Conservation (phyloP, 805 yeast genomes). For the Saturnispora galanensis region DNA sequence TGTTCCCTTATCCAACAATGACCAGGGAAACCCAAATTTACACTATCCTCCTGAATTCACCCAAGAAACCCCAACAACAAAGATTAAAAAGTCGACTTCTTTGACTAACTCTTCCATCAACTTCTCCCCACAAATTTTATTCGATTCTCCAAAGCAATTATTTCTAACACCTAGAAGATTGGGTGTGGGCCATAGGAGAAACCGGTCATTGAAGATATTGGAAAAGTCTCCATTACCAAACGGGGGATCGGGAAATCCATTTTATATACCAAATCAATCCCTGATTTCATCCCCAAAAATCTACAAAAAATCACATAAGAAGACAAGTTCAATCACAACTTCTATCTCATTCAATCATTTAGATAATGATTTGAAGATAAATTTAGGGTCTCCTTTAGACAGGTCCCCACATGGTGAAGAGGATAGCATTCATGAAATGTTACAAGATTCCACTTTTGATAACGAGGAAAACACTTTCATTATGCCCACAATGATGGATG, state of each 20-base stretch:
- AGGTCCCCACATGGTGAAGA: conserved; percentile 9
- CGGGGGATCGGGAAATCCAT: conserved; percentile 32
- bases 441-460: background rate
- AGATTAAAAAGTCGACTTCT: conserved; percentile 11
- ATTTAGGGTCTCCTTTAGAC: conserved; percentile 14
- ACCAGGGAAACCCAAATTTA: conserved; percentile 16
- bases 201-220: conserved; percentile 16
- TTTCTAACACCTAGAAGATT: conserved; percentile 13
- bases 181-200: conserved; percentile 14
- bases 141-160: too few species aligned
- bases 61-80: conserved; percentile 20
- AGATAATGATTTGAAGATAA: conserved; percentile 25
- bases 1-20: conserved; percentile 21
- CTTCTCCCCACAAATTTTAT: background rate
- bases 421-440: conserved; percentile 3
- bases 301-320: conserved; percentile 22
- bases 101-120: conserved; percentile 14
- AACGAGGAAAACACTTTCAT: conserved; percentile 1
- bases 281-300: conserved; percentile 32
- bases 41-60: conserved; percentile 18
- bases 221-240: conserved; percentile 26
- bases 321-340: conserved; percentile 24
- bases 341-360: conserved; percentile 24
- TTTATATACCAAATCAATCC: conserved; percentile 34
- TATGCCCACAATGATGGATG: conserved; percentile 1